phyloP scores from a whole-genome alignment of 1,284 basidiomycete genomes.

The Pulchroboletus neoregius region DNA sequence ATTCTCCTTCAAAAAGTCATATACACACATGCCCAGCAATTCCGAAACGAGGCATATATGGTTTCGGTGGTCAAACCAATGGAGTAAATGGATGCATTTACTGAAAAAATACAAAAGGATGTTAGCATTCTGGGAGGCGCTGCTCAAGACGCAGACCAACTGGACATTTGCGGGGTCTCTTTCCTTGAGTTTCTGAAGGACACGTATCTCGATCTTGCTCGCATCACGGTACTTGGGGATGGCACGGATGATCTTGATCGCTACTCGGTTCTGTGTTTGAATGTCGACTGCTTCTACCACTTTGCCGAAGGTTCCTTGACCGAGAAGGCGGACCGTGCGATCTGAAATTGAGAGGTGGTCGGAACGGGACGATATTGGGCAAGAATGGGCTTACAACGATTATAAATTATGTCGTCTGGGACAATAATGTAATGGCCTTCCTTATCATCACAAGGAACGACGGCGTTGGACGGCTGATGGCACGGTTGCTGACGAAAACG shows the following conservation, averaged over 20 bases:
- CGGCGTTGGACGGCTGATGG: slow-evolving; percentile 53
- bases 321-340: slow-evolving; percentile 85
- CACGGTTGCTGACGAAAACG: slow-evolving; percentile 22
- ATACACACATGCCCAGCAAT: slow-evolving; percentile 95
- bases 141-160: slow-evolving; percentile 49
- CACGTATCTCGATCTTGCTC: slow-evolving; percentile 96
- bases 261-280: slow-evolving; percentile 75
- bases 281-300: slow-evolving; percentile 93
- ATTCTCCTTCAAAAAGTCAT: slow-evolving; percentile 99
- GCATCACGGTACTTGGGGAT: slow-evolving; percentile 98
- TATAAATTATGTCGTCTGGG: slow-evolving; percentile 82
- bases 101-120: slow-evolving; percentile 40
- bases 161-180: slow-evolving; percentile 87
- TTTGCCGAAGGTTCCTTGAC: slow-evolving; percentile 99
- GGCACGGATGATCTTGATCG: slow-evolving; percentile 98
- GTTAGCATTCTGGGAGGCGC: slow-evolving; percentile 11
- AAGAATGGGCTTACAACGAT: slow-evolving; percentile 61
- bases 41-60: slow-evolving; percentile 99
- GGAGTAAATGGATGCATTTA: slow-evolving; percentile 96
- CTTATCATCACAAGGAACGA: slow-evolving; percentile 83
- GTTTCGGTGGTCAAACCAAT: slow-evolving; percentile 96
- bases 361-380: neutral
- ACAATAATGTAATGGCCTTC: slow-evolving; percentile 94
- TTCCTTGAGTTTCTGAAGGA: slow-evolving; percentile 88
- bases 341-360: slow-evolving; percentile 47